Conservation (phyloP, 2,329 filamentous ascomycete genomes). For the Hortaea sp. region DNA sequence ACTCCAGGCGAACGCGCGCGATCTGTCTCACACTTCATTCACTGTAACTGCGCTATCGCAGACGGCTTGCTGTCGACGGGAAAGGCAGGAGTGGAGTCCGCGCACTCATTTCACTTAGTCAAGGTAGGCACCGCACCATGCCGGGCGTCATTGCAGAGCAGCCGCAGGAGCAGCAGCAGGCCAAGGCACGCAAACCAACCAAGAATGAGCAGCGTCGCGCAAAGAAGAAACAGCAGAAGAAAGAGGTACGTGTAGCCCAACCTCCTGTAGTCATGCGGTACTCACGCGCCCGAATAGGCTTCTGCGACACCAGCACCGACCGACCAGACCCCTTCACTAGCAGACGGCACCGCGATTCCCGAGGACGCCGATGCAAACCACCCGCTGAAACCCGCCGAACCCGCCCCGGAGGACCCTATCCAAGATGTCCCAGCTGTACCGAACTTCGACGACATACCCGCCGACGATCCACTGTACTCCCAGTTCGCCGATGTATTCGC, state of each 20-base stretch:
- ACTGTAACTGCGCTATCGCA: too few species aligned
- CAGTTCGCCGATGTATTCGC: slow-evolving; percentile 75
- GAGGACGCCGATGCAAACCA: slow-evolving; percentile 11
- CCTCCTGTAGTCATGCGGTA: background rate
- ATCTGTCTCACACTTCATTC: too few species aligned
- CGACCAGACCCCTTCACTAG: slow-evolving; percentile 12
- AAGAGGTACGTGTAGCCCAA: slow-evolving; percentile 37
- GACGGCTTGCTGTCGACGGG: too few species aligned
- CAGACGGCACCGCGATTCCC: slow-evolving; percentile 8
- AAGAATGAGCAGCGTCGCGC: slow-evolving; percentile 91
- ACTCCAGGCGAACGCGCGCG: too few species aligned
- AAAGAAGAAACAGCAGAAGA: slow-evolving; percentile 89
- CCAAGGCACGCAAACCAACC: slow-evolving; percentile 55
- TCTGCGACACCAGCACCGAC: slow-evolving; percentile 10
- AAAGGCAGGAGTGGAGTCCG: too few species aligned
- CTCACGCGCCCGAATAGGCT: background rate
- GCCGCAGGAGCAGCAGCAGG: slow-evolving; percentile 13
- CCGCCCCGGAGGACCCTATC: slow-evolving; percentile 16
- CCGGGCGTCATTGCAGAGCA: slow-evolving; percentile 24
- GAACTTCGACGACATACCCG: slow-evolving; percentile 13
- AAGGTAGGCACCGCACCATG: slow-evolving; percentile 12
- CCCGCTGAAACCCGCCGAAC: slow-evolving; percentile 17
- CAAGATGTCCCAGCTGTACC: slow-evolving; percentile 16
- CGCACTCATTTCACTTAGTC: background rate
- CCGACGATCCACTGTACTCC: slow-evolving; percentile 61